Evolutionary conservation across 495 filamentous ascomycete species (phyloP).

Genomic region (Neurospora africana): DNA sequence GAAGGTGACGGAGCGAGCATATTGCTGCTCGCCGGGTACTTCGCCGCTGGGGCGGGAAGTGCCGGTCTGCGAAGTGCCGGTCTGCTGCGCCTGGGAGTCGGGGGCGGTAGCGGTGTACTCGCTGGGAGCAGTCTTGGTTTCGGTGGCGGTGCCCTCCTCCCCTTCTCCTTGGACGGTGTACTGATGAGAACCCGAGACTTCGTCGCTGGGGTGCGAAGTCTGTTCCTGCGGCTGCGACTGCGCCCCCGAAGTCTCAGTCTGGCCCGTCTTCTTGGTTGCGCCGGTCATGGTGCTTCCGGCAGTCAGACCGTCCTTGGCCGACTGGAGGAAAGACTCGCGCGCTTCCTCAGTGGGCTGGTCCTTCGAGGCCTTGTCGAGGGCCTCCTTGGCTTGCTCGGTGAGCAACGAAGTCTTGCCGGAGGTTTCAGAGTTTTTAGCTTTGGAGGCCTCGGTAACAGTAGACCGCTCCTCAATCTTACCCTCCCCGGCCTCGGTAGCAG

Average conservation of each 20-base stretch:
- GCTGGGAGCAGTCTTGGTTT: background rate
- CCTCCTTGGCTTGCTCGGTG: constrained; percentile 19
- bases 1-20: background rate
- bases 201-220: background rate
- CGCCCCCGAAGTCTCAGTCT: background rate
- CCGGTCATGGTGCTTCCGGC: constrained; percentile 2
- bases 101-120: background rate
- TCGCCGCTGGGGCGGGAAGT: background rate
- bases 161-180: background rate
- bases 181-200: background rate
- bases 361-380: constrained; percentile 19
- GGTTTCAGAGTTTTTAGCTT: background rate
- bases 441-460: background rate
- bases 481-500: background rate
- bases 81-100: background rate
- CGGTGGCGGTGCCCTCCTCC: background rate
- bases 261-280: background rate
- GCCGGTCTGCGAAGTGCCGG: background rate
- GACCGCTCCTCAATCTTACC: background rate
- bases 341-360: constrained; percentile 17
- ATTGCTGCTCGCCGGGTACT: background rate
- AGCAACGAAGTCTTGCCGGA: constrained; percentile 3
- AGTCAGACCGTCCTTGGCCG: constrained; percentile 4
- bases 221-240: constrained; percentile 1
- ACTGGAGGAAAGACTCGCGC: constrained; percentile 14